These are phyloP conservation scores for Gracilaria caudata DNA, from an alignment of 23 red algal genomes.

Conservation along the genomic window DNA sequence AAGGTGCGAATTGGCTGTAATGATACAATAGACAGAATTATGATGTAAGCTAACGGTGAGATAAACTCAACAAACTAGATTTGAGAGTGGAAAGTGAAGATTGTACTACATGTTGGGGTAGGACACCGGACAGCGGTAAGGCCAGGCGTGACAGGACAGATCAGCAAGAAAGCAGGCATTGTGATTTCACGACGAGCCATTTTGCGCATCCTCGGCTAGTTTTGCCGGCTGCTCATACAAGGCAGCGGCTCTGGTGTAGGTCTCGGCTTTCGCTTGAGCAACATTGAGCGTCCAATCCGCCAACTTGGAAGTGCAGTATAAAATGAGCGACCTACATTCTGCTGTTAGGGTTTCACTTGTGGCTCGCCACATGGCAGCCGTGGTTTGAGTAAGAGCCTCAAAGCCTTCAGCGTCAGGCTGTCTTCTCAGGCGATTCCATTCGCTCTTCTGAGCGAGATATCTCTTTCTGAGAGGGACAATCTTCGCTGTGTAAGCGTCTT, in stretches of 20 bases:
- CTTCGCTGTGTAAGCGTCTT: conserved; percentile 50
- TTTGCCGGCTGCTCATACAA: conserved; percentile 58
- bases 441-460: conserved; percentile 67
- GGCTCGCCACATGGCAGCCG: conserved; percentile 41
- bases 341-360: conserved; percentile 57
- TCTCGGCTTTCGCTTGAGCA: conserved; percentile 71
- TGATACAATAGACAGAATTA: conserved; percentile 8
- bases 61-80: background rate
- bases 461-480: conserved; percentile 58
- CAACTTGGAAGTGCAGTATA: conserved; percentile 55
- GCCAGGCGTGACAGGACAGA: background rate
- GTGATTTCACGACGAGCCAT: conserved; percentile 7
- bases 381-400: conserved; percentile 37
- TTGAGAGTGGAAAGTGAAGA: background rate
- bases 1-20: background rate
- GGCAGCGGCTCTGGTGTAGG: conserved; percentile 47
- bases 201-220: conserved; percentile 57
- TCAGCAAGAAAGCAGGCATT: background rate
- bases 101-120: background rate
- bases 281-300: conserved; percentile 77
- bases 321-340: conserved; percentile 43
- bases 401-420: conserved; percentile 45
- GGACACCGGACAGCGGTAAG: background rate
- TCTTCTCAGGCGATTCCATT: conserved; percentile 28
- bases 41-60: conserved; percentile 10